These are phyloP conservation scores for Saccharomyces hybrid DNA, from an alignment of 1,139 yeast species.

Conservation along the genomic window DNA sequence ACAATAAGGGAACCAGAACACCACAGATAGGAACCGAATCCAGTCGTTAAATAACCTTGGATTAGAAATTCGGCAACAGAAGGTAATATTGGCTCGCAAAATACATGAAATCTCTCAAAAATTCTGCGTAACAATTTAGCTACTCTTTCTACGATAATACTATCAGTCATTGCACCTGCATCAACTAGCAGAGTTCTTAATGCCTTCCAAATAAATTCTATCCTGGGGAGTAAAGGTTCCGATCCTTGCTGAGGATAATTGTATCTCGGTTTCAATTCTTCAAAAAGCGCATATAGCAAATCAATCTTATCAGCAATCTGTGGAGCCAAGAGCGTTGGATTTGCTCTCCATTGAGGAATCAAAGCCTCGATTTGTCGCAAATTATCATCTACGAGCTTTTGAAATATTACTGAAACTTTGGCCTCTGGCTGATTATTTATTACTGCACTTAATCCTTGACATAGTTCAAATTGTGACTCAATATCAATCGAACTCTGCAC, in stretches of 20 bases:
- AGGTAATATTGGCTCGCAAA: slow-evolving; percentile 53
- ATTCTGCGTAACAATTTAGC: slow-evolving; percentile 61
- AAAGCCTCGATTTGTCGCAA: slow-evolving; percentile 39
- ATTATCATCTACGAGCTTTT: slow-evolving; percentile 64
- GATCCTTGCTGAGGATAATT: slow-evolving; percentile 26
- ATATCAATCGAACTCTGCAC: slow-evolving; percentile 50
- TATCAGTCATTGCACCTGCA: slow-evolving; percentile 20
- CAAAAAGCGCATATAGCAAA: slow-evolving; percentile 61
- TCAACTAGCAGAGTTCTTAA: slow-evolving; percentile 18
- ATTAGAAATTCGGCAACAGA: slow-evolving; percentile 56
- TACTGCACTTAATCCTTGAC: slow-evolving; percentile 87
- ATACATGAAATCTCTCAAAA: slow-evolving; percentile 46
- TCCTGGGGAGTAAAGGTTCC: slow-evolving; percentile 26
- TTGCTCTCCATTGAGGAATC: slow-evolving; percentile 20
- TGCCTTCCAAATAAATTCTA: slow-evolving; percentile 24
- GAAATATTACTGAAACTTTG: slow-evolving; percentile 39
- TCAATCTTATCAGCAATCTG: slow-evolving; percentile 72
- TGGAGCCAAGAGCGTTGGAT: slow-evolving; percentile 33
- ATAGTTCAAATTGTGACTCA: slow-evolving; percentile 67
- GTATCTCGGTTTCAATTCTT: slow-evolving; percentile 45
- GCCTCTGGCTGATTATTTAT: slow-evolving; percentile 48
- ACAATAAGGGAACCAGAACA: slow-evolving; percentile 78
- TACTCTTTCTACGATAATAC: slow-evolving; percentile 50
- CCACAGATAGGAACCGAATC: slow-evolving; percentile 82
- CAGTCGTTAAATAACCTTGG: slow-evolving; percentile 59